Conservation (phyloP, 1,139 yeast species). For the Candida albicans region DNA sequence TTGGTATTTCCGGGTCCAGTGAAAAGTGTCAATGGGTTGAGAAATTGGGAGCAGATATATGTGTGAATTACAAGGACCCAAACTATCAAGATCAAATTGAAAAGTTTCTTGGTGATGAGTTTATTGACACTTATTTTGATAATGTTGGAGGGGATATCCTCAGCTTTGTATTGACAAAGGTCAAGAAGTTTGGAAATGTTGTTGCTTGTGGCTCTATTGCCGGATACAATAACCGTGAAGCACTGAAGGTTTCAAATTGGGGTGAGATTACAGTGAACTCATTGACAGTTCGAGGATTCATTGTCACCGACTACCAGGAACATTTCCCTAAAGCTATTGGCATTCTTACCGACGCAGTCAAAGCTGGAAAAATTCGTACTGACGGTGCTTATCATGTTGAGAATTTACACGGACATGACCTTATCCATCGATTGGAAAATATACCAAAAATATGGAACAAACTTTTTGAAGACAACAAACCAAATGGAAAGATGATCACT, state of each 20-base stretch:
- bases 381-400: slow-evolving; percentile 25
- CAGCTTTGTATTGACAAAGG: slow-evolving; percentile 42
- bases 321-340: slow-evolving; percentile 37
- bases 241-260: slow-evolving; percentile 38
- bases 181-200: slow-evolving; percentile 45
- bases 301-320: slow-evolving; percentile 37
- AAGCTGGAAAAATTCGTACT: slow-evolving; percentile 42
- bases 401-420: slow-evolving; percentile 23
- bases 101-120: slow-evolving; percentile 44
- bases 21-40: slow-evolving; percentile 58
- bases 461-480: slow-evolving; percentile 33
- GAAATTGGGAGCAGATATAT: slow-evolving; percentile 53
- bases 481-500: slow-evolving; percentile 37
- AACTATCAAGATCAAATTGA: slow-evolving; percentile 43
- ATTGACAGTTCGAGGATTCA: slow-evolving; percentile 49
- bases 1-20: slow-evolving; percentile 65
- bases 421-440: slow-evolving; percentile 20
- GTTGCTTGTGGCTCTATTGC: slow-evolving; percentile 66
- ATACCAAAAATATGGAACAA: slow-evolving; percentile 32
- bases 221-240: slow-evolving; percentile 49
- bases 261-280: slow-evolving; percentile 46
- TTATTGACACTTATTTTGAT: slow-evolving; percentile 52
- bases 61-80: slow-evolving; percentile 55
- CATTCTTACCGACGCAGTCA: slow-evolving; percentile 32
- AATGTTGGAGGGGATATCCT: slow-evolving; percentile 66